Percentiles rank a stretch among this genome's conserved stretches.
phyloP scores from a whole-genome alignment of 2,329 filamentous ascomycete genomes.

The Fusarium metavorans region DNA sequence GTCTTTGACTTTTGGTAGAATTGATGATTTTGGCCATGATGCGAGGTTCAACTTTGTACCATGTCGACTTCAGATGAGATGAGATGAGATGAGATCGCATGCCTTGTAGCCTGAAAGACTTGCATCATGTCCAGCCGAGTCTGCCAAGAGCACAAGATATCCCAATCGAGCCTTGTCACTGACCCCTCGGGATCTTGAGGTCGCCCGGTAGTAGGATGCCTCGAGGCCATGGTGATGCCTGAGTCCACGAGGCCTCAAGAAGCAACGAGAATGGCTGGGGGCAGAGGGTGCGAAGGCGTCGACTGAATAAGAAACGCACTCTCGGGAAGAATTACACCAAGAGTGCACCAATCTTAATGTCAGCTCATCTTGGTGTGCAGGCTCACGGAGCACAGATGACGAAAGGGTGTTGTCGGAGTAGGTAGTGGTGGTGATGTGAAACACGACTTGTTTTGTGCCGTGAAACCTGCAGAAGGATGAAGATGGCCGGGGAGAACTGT shows the following conservation, averaged over 20 bases:
- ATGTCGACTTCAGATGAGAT: not conserved
- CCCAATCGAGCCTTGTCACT: not conserved
- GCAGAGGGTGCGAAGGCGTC: not conserved
- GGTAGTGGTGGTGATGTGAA: slow-evolving; percentile 16
- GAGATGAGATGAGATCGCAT: not conserved
- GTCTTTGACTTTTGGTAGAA: not conserved
- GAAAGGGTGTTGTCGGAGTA: slow-evolving; percentile 6
- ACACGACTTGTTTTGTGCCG: slow-evolving; percentile 24
- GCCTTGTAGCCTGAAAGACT: not conserved
- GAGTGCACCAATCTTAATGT: not conserved
- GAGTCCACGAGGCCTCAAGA: not conserved
- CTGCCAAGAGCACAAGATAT: not conserved
- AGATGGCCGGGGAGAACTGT: not conserved
- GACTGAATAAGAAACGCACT: not conserved
- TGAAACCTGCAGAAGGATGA: slow-evolving; percentile 17
- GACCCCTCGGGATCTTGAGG: not conserved
- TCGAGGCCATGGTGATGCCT: not conserved
- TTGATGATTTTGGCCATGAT: slow-evolving; percentile 3
- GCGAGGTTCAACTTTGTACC: not conserved
- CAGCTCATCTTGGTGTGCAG: not conserved
- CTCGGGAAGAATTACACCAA: not conserved
- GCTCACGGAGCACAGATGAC: not conserved
- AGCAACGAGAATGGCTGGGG: not conserved
- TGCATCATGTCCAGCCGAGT: not conserved
- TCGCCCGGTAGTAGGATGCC: not conserved